A percentile compares a stretch with the other conserved stretches of the same genome.
Conservation (phyloP, 2,329 filamentous ascomycete species). For the Ophioceras dolichostomum region DNA sequence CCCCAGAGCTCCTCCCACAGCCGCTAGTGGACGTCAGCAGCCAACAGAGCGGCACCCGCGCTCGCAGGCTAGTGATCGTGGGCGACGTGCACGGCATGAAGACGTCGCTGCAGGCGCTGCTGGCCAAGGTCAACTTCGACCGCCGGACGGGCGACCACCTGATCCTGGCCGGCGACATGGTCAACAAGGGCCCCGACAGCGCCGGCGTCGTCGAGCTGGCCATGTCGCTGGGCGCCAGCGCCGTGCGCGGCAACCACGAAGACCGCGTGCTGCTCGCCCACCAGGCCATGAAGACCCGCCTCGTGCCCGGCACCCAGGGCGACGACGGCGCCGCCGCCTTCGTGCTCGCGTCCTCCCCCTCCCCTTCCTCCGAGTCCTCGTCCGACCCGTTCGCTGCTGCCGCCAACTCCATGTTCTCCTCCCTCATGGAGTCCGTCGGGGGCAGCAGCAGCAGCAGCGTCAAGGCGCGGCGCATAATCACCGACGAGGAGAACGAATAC, state of each 20-base stretch:
- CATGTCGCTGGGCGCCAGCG: slow-evolving; percentile 61
- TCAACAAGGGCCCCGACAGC: slow-evolving; percentile 81
- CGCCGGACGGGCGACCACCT: slow-evolving; percentile 52
- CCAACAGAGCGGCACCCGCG: not conserved
- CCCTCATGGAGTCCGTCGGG: not conserved
- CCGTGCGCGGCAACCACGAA: slow-evolving; percentile 87
- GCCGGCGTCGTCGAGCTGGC: slow-evolving; percentile 64
- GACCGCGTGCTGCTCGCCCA: slow-evolving; percentile 67
- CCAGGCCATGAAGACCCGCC: slow-evolving; percentile 19
- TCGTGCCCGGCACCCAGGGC: slow-evolving; percentile 15
- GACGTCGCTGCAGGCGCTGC: slow-evolving; percentile 49
- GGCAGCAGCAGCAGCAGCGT: not conserved
- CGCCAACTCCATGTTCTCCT: not conserved
- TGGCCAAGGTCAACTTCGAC: slow-evolving; percentile 55
- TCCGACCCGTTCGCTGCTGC: too few relatives aligned
- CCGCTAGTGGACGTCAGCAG: slow-evolving; percentile 16
- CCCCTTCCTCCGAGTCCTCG: too few relatives aligned
- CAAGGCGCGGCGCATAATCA: slow-evolving; percentile 4
- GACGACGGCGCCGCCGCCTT: slow-evolving; percentile 2
- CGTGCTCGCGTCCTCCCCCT: not conserved
- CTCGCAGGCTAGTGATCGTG: slow-evolving; percentile 60
- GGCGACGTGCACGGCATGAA: slow-evolving; percentile 91
- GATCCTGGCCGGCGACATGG: slow-evolving; percentile 64
- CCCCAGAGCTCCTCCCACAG: slow-evolving; percentile 14
- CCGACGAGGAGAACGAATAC: slow-evolving; percentile 4